A percentile compares a stretch with the other conserved stretches of the same genome.
These are phyloP conservation scores for Tolypocladium guangdongense DNA, from an alignment of 2,329 filamentous ascomycete species.

Conservation along the genomic window DNA sequence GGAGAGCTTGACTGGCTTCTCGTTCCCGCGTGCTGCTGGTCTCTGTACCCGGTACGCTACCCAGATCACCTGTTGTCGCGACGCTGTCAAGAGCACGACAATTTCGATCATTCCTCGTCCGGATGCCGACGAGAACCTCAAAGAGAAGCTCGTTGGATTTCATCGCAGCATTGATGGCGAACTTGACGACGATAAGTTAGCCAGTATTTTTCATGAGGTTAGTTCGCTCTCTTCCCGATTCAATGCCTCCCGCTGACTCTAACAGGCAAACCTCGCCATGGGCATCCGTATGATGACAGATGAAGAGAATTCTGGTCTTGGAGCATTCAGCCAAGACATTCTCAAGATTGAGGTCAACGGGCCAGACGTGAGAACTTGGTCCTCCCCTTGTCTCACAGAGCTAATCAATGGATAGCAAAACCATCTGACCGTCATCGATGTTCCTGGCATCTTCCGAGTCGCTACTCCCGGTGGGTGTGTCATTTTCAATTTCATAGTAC, in stretches of 20 bases:
- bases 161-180: conserved; percentile 10
- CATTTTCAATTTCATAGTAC: background rate
- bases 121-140: conserved; percentile 5
- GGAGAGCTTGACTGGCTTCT: conserved; percentile 47
- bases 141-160: conserved; percentile 13
- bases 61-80: conserved; percentile 10
- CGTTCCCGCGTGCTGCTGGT: conserved; percentile 31
- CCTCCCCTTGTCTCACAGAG: background rate
- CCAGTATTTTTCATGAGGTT: conserved; percentile 28
- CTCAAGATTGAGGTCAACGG: conserved; percentile 31
- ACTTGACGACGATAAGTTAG: conserved; percentile 19
- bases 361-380: conserved; percentile 17
- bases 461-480: conserved; percentile 12
- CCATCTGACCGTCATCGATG: conserved; percentile 42
- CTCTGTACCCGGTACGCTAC: conserved; percentile 40
- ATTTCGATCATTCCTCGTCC: conserved; percentile 27
- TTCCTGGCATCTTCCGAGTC: conserved; percentile 40
- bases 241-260: background rate
- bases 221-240: background rate
- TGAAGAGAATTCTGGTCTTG: conserved; percentile 8
- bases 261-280: conserved; percentile 31
- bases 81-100: conserved; percentile 23
- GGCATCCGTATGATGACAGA: conserved; percentile 22
- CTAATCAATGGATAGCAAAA: conserved; percentile 12
- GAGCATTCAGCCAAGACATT: conserved; percentile 33